Conservation (phyloP, 2,329 filamentous ascomycete species). For the Bipolaris victoriae region DNA sequence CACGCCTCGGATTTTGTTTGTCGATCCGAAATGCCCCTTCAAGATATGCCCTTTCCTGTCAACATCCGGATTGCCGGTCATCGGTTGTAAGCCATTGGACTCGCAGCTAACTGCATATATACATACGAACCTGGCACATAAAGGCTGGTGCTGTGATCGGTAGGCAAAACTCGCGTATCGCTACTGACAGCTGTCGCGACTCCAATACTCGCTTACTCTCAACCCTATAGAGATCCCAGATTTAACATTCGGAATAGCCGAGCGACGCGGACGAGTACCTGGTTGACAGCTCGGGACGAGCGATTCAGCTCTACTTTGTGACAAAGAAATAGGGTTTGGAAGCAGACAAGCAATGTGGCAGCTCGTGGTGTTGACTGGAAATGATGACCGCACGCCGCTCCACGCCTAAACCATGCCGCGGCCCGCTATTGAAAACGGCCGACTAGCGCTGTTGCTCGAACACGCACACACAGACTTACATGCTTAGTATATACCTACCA, state of each 20-base stretch:
- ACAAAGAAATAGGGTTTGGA: constrained; percentile 7
- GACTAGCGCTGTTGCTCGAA: constrained; percentile 1
- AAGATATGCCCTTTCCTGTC: background rate
- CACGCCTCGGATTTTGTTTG: constrained; percentile 11
- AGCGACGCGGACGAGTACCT: constrained; percentile 4
- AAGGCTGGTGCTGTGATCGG: constrained; percentile 3
- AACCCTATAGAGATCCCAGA: background rate
- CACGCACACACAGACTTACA: too few species aligned
- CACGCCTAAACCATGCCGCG: constrained; percentile 3
- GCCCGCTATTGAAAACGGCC: constrained; percentile 4
- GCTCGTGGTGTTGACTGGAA: constrained; percentile 5
- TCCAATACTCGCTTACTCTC: background rate
- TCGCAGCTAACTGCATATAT: background rate
- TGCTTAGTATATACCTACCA: too few species aligned
- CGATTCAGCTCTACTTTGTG: constrained; percentile 7
- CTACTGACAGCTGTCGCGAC: constrained; percentile 12
- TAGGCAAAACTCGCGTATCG: constrained; percentile 6
- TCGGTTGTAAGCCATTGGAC: constrained; percentile 6
- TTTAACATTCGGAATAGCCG: constrained; percentile 1
- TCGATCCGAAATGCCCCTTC: constrained; percentile 3
- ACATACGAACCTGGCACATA: too few species aligned
- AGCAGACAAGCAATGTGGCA: constrained; percentile 3
- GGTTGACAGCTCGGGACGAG: constrained; percentile 11
- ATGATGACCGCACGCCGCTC: constrained; percentile 10
- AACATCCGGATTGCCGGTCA: constrained; percentile 2